Percentiles rank a stretch among this genome's conserved stretches.
Evolutionary conservation across 2,329 filamentous ascomycete genomes (phyloP).

Genomic region (Juglanconis oblonga): DNA sequence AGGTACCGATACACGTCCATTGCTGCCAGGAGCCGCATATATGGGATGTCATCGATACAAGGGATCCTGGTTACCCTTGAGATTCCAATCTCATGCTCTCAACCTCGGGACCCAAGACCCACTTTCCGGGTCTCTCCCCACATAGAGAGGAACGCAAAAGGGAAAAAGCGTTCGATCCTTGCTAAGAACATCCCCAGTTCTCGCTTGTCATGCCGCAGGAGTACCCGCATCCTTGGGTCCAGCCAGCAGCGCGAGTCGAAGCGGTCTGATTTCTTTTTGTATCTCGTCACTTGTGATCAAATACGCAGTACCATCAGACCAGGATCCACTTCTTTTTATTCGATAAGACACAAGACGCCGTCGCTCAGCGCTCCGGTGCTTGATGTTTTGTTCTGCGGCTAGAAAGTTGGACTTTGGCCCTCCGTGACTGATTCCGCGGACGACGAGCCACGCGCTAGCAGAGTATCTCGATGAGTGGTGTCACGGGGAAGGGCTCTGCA

Average conservation of each 20-base stretch:
- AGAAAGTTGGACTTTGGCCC: background rate
- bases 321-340: too few species aligned
- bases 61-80: background rate
- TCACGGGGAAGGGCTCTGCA: background rate
- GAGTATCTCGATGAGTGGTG: too few species aligned
- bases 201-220: slow-evolving; percentile 3
- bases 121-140: background rate
- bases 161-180: background rate
- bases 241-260: background rate
- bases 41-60: background rate
- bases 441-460: too few species aligned
- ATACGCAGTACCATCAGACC: too few species aligned
- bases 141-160: background rate
- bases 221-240: slow-evolving; percentile 1
- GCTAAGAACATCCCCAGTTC: background rate
- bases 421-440: background rate
- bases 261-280: background rate
- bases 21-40: background rate
- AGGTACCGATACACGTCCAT: background rate
- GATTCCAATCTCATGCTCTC: background rate
- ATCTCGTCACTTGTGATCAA: too few species aligned
- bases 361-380: too few species aligned
- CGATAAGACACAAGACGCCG: too few species aligned
- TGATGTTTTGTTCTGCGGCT: too few species aligned
- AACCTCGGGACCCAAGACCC: background rate